Conservation (phyloP, 176 grass and related monocot species). For the Cocos nucifera region DNA sequence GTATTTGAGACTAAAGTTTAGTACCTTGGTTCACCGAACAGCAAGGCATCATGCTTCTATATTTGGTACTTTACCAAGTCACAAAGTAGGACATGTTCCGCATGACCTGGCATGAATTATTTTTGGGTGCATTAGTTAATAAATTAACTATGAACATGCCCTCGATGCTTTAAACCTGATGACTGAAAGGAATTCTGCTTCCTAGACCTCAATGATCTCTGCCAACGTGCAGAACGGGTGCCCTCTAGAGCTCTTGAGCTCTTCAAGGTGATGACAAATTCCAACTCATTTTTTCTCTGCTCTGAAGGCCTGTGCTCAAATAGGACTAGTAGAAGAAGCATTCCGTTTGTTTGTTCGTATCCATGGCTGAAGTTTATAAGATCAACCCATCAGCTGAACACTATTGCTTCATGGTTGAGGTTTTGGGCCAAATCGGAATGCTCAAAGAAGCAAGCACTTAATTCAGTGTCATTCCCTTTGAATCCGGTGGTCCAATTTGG, state of each 20-base stretch:
- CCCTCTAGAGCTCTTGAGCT: conserved; percentile 35
- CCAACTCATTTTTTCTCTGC: conserved; percentile 26
- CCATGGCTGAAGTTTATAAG: conserved; percentile 43
- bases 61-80: too few relatives aligned
- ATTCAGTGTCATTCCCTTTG: conserved; percentile 39
- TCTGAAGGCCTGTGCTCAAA: conserved; percentile 49
- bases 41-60: too few relatives aligned
- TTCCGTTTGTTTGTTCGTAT: conserved; percentile 54
- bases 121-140: too few relatives aligned
- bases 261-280: conserved; percentile 47
- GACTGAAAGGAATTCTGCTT: conserved; percentile 39
- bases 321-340: conserved; percentile 40
- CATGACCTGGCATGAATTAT: too few relatives aligned
- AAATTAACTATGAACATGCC: conserved; percentile 7
- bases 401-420: conserved; percentile 39
- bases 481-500: conserved; percentile 30
- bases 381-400: conserved; percentile 37
- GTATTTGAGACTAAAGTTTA: too few relatives aligned
- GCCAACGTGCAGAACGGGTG: conserved; percentile 39
- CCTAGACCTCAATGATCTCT: conserved; percentile 43
- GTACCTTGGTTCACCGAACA: too few relatives aligned
- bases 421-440: conserved; percentile 47
- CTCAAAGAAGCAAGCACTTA: conserved; percentile 66
- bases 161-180: conserved; percentile 39
- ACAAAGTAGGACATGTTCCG: too few relatives aligned